Percentiles rank a stretch among this genome's conserved stretches.
These are phyloP conservation scores for Coemansia erecta DNA, from an alignment of 192 early-diverging fungal genomes.

Conservation along the genomic window DNA sequence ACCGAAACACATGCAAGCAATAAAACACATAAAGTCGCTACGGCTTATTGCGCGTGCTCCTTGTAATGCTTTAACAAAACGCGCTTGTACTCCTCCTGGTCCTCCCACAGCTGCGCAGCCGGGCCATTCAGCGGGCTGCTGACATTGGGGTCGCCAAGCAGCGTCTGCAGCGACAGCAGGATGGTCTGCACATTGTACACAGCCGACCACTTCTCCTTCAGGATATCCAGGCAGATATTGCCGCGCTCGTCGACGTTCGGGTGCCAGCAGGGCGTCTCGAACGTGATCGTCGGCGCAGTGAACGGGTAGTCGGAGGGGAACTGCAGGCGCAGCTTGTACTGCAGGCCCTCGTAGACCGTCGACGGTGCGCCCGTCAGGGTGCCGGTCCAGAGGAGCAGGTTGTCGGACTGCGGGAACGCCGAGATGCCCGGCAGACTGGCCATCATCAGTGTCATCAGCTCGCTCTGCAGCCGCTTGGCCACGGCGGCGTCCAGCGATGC, in stretches of 20 bases:
- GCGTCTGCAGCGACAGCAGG: constrained; percentile 85
- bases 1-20: neutral
- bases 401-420: constrained; percentile 65
- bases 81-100: constrained; percentile 51
- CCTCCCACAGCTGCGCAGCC: constrained; percentile 84
- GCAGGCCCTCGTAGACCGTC: constrained; percentile 91
- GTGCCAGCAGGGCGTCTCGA: constrained; percentile 89
- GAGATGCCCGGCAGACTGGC: constrained; percentile 59
- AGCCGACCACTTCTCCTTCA: constrained; percentile 92
- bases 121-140: constrained; percentile 91
- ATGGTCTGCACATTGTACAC: constrained; percentile 98
- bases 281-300: constrained; percentile 89
- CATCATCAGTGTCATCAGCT: constrained; percentile 69
- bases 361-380: constrained; percentile 87
- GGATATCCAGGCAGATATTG: constrained; percentile 91
- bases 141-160: constrained; percentile 90
- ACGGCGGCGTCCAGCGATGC: constrained; percentile 31
- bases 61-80: constrained; percentile 51
- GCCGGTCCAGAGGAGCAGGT: constrained; percentile 75
- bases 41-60: constrained; percentile 30
- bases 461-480: constrained; percentile 55
- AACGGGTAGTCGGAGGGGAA: constrained; percentile 82
- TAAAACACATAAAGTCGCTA: no score
- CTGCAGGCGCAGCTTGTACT: constrained; percentile 77
- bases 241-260: constrained; percentile 92